phyloP scores from a whole-genome alignment of 345 rosid genomes.

The Citrus unshiu region DNA sequence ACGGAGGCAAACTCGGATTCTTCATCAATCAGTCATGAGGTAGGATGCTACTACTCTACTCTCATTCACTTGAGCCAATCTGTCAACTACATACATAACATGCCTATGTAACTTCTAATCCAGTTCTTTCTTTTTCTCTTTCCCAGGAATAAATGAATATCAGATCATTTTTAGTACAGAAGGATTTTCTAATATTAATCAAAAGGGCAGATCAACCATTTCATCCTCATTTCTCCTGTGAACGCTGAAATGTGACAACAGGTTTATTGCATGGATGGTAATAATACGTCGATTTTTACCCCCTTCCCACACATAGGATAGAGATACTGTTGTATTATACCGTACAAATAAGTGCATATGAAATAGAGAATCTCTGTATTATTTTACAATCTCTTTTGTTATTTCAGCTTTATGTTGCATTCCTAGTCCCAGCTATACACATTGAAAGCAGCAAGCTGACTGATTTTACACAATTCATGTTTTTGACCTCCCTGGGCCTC shows the following conservation, averaged over 20 bases:
- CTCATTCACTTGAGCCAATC: not conserved
- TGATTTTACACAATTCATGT: no score
- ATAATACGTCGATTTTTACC: no score
- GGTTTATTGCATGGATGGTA: no score
- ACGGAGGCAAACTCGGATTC: slow-evolving; percentile 41
- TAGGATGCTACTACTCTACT: slow-evolving; percentile 5
- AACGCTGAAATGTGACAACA: no score
- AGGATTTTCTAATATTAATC: not conserved
- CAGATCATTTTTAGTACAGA: not conserved
- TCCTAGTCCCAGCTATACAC: no score
- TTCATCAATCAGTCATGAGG: slow-evolving; percentile 39
- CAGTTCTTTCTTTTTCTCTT: not conserved
- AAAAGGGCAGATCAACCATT: not conserved
- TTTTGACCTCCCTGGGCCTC: no score
- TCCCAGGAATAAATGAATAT: slow-evolving; percentile 14
- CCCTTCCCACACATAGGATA: no score
- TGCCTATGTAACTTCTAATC: not conserved
- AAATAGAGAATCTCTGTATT: not conserved
- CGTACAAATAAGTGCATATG: not conserved
- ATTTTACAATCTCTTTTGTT: not conserved
- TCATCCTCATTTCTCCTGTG: not conserved
- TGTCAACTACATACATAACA: not conserved
- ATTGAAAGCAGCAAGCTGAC: no score
- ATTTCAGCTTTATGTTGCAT: no score
- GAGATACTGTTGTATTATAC: not conserved